Evolutionary conservation across 352 stramenopile species (phyloP), one percentile per base, ranked within the genome.

Genomic region (Discostella stelligera): DNA sequence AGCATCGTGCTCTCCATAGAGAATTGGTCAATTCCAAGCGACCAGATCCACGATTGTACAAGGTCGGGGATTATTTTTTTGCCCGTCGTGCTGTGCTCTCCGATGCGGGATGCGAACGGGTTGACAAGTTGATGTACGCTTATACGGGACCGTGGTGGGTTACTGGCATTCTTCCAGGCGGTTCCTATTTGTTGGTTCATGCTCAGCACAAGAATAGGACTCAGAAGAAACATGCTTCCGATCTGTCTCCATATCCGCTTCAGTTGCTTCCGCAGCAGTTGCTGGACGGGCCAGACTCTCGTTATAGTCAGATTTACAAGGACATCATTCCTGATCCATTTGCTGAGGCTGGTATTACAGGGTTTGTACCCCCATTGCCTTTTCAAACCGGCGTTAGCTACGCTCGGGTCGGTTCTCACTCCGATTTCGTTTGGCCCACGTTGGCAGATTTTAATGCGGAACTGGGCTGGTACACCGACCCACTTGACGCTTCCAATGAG

Each of bases 141-240:
- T 63, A 55, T 18, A 71, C 52, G 52, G 64, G 64, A 6, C 64
- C 64, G 18, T 71, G 64, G 64, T 16, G 49, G 0, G 13, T 71
- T 44, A n/a, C 18, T 25, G 21, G 20, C 0, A 18, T 14, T 3
- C 10, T 64, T n/a, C 50, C 18, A 56, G 64, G 50, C 0, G 49
- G 64, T 16, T 64, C 50, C 5, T 71, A 63, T 41, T 16, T n/a
- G 2, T 16, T 71, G 0, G 4, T 13, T 0, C 64, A 71, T 46
- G 25, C 6, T 6, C 5, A 14, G 50, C 20, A 44, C 10, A 14
- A 37, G 21, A 25, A 23, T 39, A 10, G 49, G 6, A 41, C 11
- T 8, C 30, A 44, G 2, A 71, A 71, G 32, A n/a, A 39, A 0
- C 64, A 71, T 25, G 27, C 64, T 53, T 53, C 52, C 2, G 48